Evolutionary conservation across 164 flowering plant species (phyloP).

Genomic region (Berberis thunbergii): DNA sequence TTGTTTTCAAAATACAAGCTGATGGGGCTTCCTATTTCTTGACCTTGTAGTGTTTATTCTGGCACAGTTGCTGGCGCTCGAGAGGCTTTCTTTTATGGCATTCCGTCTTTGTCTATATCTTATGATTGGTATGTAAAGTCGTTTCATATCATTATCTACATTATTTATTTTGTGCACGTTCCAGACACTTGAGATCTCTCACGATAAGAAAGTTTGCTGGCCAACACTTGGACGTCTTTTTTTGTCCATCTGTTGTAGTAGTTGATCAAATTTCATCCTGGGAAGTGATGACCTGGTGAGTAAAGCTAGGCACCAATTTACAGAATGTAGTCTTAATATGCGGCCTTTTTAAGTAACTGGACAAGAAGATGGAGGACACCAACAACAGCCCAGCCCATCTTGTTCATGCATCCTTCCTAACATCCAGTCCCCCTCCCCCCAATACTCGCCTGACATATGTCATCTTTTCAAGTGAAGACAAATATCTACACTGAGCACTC

Average conservation of each 20-base stretch:
- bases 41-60: constrained; percentile 65
- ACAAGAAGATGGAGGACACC: too few relatives aligned
- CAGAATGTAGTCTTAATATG: too few relatives aligned
- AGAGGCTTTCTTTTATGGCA: constrained; percentile 70
- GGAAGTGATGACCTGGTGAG: neutral
- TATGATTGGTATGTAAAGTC: constrained; percentile 64
- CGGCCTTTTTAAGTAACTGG: too few relatives aligned
- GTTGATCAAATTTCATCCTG: neutral
- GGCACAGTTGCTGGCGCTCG: constrained; percentile 99
- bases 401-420: too few relatives aligned
- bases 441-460: too few relatives aligned
- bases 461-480: too few relatives aligned
- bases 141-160: neutral
- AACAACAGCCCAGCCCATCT: too few relatives aligned
- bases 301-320: neutral
- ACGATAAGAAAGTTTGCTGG: neutral
- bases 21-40: constrained; percentile 4
- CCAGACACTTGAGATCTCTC: neutral
- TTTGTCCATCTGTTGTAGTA: neutral
- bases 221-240: neutral
- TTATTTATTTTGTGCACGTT: neutral
- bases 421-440: too few relatives aligned
- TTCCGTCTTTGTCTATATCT: constrained; percentile 76
- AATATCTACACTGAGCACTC: too few relatives aligned
- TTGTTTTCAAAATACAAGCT: neutral